Evolutionary conservation across 306 rosid species (phyloP), one percentile per base, ranked within the genome.

Genomic region (Rubus parviflorus): DNA sequence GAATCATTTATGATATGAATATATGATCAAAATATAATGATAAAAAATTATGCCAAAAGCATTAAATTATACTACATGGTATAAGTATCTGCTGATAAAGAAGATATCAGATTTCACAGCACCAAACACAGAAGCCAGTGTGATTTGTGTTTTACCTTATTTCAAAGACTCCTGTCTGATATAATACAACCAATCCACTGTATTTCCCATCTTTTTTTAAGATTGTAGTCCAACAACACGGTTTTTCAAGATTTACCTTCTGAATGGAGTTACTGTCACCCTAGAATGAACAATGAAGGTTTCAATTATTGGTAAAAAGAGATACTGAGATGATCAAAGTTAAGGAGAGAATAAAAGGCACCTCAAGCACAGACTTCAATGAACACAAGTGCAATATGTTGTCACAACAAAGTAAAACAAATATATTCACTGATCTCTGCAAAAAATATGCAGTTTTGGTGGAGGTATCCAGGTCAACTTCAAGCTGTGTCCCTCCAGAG

Each of bases 91-190:
- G 20, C 47, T 62, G 63, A 77, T 61, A 48, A 66, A 73, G 25
- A 57, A 13, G 49, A 65, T n/a, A 62, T 17, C 11, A 49, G 14
- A 62, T 58, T 46, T 45, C 70, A 48, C 60, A 75, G 30, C 43
- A 49, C 30, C 45, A 69, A 77, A 40, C 46, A 77, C 23, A 78
- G 77, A 62, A 63, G 25, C 62, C 37, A 81, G 73, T 65, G 74
- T 14, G 17, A 53, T 72, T 30, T 70, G 82, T 79, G 75, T 68
- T 83, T 81, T 82, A 92, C 98, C 98, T 94, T 85, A 90, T 81
- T 82, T 94, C 97, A 80, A 94, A 85, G 80, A 66, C 88, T 77
- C 98, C 94, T 73, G 87, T 87, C 72, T 80, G 93, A 86, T 90
- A 90, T 49, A 94, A 87, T 68, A 90, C 80, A 80, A 81, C 81